Base-by-base conservation (phyloP, 1,284 basidiomycete species). In the Farysia itapuensis region DNA sequence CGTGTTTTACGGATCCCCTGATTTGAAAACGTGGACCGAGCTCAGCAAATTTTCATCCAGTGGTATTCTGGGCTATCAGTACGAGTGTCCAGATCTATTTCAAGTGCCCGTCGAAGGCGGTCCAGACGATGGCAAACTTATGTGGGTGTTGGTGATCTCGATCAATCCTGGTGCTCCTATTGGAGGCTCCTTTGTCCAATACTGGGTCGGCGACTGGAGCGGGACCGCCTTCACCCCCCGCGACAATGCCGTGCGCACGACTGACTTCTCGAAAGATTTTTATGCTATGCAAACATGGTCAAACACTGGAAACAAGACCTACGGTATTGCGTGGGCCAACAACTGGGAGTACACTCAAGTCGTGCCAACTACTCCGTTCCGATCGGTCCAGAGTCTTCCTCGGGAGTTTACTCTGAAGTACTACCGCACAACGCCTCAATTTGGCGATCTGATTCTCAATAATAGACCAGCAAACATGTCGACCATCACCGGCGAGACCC, bases 271-370 rank as follows among this genome's bases (percentile, higher is more conserved):
- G 40, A 79, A 78, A 54, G 79, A 80, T 67, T 77, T 72, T 33
- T 79, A 79, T 54, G 79, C 78, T 12, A 77, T 75, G 15, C 76
- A 78, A 53, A 78, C 77, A 54, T 79, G 75, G 67, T 66, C 65
- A 51, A 73, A 72, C 34, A 56, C 58, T 14, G 41, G 54, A 24
- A 53, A 66, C 33, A 49, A 61, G 39, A 51, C 73, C 14, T 63
- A 78, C 41, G 67, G 59, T 20, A 74, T 79, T 20, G 72, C 63
- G 4, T 80, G 79, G 79, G 78, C 78, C 21, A 72, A 59, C 59
- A 80, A 80, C 66, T 79, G 77, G 78, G 72, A 78, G 58, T 79
- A 80, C 68, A 67, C 75, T 15, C 35, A 78, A 33, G 45, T 53
- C 13, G 76, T 75, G 3, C 79, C 79, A 13, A 79, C 79, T 1